A percentile compares a stretch with the other conserved stretches of the same genome.
Evolutionary conservation across 2,329 filamentous ascomycete species (phyloP).

Genomic region (Colletotrichum sp.): DNA sequence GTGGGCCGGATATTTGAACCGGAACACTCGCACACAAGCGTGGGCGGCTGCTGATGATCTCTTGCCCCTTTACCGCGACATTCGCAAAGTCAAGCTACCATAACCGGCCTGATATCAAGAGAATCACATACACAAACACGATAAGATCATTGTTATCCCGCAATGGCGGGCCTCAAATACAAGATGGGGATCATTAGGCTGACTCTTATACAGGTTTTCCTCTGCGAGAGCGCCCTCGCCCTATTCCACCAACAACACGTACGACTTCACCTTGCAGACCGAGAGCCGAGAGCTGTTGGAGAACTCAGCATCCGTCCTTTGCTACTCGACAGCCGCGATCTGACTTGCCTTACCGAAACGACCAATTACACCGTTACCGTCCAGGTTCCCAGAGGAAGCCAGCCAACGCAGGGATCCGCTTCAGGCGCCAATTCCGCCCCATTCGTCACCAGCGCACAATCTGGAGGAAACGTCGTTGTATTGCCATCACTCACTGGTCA

Average conservation of each 20-base stretch:
- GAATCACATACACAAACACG: background rate
- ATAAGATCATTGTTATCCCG: constrained; percentile 5
- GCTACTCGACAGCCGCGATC: constrained; percentile 7
- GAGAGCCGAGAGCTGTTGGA: constrained; percentile 18
- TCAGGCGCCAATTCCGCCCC: constrained; percentile 25
- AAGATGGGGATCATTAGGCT: constrained; percentile 11
- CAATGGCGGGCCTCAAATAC: constrained; percentile 5
- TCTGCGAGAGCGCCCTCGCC: constrained; percentile 1
- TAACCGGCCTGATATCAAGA: background rate
- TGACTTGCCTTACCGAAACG: constrained; percentile 14
- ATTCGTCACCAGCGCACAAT: constrained; percentile 27
- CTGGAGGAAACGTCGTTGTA: constrained; percentile 31
- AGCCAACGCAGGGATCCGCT: background rate
- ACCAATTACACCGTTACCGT: constrained; percentile 12
- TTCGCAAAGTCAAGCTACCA: background rate
- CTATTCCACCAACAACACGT: constrained; percentile 19
- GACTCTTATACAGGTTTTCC: constrained; percentile 19
- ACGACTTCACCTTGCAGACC: constrained; percentile 5
- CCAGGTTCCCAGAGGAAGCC: background rate
- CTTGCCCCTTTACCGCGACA: background rate
- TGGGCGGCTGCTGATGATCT: background rate
- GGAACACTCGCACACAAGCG: background rate
- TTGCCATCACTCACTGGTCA: constrained; percentile 32
- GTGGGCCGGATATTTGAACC: constrained; percentile 1
- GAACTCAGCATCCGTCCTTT: background rate